Conservation (phyloP, 2,329 filamentous ascomycete species). For the Pezicula neosporulosa region DNA sequence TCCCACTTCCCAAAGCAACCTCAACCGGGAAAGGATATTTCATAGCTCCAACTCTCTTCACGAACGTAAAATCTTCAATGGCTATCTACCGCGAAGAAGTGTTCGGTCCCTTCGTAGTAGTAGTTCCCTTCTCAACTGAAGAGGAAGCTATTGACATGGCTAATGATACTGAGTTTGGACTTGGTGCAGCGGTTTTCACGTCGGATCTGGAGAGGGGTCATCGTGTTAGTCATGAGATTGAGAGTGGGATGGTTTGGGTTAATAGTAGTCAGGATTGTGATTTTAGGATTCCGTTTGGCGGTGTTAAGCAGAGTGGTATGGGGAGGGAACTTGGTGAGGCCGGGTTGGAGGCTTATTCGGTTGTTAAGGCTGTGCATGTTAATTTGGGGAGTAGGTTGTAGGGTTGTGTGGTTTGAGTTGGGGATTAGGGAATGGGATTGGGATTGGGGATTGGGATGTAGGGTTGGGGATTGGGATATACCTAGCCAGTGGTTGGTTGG, state of each 20-base stretch:
- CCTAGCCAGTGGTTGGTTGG: no score
- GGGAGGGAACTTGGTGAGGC: constrained; percentile 27
- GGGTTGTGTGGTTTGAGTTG: no score
- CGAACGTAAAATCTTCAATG: constrained; percentile 43
- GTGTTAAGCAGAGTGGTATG: constrained; percentile 31
- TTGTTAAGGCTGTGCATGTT: constrained; percentile 1
- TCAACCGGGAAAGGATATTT: constrained; percentile 57
- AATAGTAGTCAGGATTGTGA: constrained; percentile 48
- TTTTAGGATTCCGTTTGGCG: constrained; percentile 35
- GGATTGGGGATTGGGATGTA: no score
- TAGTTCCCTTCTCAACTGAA: constrained; percentile 59
- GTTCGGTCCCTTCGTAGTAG: constrained; percentile 63
- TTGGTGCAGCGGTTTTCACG: constrained; percentile 57
- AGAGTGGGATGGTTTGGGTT: constrained; percentile 58
- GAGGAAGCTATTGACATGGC: constrained; percentile 54
- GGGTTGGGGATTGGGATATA: no score
- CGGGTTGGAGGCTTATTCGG: constrained; percentile 24
- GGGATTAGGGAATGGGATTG: no score
- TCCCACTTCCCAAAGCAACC: constrained; percentile 33
- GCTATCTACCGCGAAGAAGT: constrained; percentile 57
- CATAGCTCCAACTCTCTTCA: constrained; percentile 48
- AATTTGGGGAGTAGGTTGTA: background rate
- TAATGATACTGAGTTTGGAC: constrained; percentile 48
- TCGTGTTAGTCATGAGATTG: constrained; percentile 48
- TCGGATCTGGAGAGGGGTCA: constrained; percentile 47